These are phyloP conservation scores for Begonia masoniana DNA, from an alignment of 306 rosid species.

Conservation along the genomic window DNA sequence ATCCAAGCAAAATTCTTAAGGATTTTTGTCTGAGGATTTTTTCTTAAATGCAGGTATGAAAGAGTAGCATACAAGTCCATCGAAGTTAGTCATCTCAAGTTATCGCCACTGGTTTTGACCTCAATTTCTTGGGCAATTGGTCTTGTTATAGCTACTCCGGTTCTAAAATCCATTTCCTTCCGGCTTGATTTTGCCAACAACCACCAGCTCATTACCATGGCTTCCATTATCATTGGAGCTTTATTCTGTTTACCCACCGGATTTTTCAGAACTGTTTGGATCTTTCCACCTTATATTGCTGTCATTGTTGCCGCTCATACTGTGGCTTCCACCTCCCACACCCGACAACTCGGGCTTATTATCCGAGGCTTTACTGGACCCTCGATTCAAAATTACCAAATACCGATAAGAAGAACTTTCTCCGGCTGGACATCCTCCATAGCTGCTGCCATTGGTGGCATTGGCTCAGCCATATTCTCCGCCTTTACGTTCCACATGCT, in stretches of 20 bases:
- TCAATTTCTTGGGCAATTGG: conserved; percentile 77
- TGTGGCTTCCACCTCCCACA: conserved; percentile 59
- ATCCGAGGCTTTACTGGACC: conserved; percentile 41
- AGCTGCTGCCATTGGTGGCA: conserved; percentile 32
- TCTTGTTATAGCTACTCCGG: conserved; percentile 48
- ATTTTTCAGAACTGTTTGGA: conserved; percentile 40
- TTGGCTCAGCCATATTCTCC: conserved; percentile 48
- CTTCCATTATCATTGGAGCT: conserved; percentile 49
- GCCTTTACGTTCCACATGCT: conserved; percentile 78
- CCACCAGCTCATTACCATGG: conserved; percentile 30
- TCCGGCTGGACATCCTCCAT: conserved; percentile 46
- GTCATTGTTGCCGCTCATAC: conserved; percentile 41
- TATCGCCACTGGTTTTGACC: conserved; percentile 58
- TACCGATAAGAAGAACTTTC: conserved; percentile 25
- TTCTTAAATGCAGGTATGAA: conserved; percentile 36
- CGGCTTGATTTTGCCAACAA: conserved; percentile 47
- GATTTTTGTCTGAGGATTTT: too few species aligned
- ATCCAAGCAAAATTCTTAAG: too few species aligned
- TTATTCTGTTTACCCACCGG: conserved; percentile 70
- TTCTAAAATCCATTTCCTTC: conserved; percentile 38
- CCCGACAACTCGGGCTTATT: conserved; percentile 69
- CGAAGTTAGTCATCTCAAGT: conserved; percentile 10
- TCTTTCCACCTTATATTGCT: conserved; percentile 54
- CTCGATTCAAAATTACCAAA: conserved; percentile 16
- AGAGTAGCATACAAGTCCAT: conserved; percentile 40